A percentile compares a stretch with the other conserved stretches of the same genome.
Evolutionary conservation across 257 asterid genomes (phyloP).

Genomic region (Solanum appendiculatum): DNA sequence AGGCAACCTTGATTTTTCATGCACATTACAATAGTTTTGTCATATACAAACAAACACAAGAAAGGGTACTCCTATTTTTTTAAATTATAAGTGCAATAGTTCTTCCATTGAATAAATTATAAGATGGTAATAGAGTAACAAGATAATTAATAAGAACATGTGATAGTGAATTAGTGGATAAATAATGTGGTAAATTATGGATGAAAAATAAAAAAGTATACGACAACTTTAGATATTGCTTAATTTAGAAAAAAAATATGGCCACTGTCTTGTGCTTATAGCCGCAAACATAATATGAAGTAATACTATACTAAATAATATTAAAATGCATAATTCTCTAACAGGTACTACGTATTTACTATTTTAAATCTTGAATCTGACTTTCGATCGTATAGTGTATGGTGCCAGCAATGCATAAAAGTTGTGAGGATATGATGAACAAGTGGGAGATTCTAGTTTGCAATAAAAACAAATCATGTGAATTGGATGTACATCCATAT

Average conservation of each 20-base stretch:
- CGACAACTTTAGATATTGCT: background rate
- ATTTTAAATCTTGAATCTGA: background rate
- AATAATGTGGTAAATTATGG: background rate
- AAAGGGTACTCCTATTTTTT: no score
- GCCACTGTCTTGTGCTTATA: background rate
- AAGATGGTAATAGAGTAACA: background rate
- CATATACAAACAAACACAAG: no score
- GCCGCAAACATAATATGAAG: background rate
- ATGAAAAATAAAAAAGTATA: background rate
- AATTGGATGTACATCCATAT: constrained; percentile 37
- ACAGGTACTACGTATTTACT: background rate
- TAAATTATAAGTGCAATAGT: no score
- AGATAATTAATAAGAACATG: background rate
- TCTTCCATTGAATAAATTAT: background rate
- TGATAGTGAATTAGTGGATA: background rate
- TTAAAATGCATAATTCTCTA: background rate
- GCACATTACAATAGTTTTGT: no score
- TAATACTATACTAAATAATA: background rate
- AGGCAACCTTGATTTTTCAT: no score
- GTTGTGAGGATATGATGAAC: constrained; percentile 38
- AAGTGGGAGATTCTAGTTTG: constrained; percentile 31
- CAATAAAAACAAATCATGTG: constrained; percentile 3
- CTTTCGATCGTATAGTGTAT: constrained; percentile 18
- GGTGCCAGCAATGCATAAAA: constrained; percentile 34
- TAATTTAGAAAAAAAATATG: background rate